Conservation (phyloP, 441 rosid genomes). For the California macrophylla region DNA sequence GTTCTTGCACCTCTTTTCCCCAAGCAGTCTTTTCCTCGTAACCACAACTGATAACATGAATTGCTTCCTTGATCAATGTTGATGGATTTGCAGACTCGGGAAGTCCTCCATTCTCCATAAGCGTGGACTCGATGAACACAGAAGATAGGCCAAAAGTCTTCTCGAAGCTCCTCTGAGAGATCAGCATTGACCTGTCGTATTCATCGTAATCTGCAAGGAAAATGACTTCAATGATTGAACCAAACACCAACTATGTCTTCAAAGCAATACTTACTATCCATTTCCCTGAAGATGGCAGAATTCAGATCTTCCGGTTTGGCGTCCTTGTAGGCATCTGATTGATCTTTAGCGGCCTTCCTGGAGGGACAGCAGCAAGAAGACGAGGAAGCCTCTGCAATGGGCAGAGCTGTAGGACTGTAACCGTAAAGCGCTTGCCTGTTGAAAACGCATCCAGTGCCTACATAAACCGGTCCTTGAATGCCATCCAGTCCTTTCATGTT, state of each 20-base stretch:
- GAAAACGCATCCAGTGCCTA: slow-evolving; percentile 94
- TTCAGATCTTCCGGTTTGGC: slow-evolving; percentile 76
- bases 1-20: slow-evolving; percentile 69
- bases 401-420: slow-evolving; percentile 65
- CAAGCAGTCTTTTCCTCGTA: slow-evolving; percentile 95
- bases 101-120: slow-evolving; percentile 76
- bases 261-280: slow-evolving; percentile 51
- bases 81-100: slow-evolving; percentile 71
- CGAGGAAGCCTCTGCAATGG: slow-evolving; percentile 59
- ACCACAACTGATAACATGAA: slow-evolving; percentile 92
- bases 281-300: slow-evolving; percentile 85
- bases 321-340: slow-evolving; percentile 55
- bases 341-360: slow-evolving; percentile 33
- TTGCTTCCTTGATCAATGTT: slow-evolving; percentile 83
- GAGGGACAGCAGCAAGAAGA: slow-evolving; percentile 57
- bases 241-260: slow-evolving; percentile 6
- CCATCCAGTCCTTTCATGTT: slow-evolving; percentile 98
- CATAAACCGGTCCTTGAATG: slow-evolving; percentile 91
- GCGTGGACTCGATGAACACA: slow-evolving; percentile 68
- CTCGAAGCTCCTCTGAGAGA: slow-evolving; percentile 64
- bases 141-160: slow-evolving; percentile 88
- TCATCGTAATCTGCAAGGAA: slow-evolving; percentile 47
- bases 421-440: slow-evolving; percentile 90
- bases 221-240: background rate
- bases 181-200: slow-evolving; percentile 35